phyloP scores from a whole-genome alignment of 495 filamentous ascomycete species.

The Elaphomyces granulatus region DNA sequence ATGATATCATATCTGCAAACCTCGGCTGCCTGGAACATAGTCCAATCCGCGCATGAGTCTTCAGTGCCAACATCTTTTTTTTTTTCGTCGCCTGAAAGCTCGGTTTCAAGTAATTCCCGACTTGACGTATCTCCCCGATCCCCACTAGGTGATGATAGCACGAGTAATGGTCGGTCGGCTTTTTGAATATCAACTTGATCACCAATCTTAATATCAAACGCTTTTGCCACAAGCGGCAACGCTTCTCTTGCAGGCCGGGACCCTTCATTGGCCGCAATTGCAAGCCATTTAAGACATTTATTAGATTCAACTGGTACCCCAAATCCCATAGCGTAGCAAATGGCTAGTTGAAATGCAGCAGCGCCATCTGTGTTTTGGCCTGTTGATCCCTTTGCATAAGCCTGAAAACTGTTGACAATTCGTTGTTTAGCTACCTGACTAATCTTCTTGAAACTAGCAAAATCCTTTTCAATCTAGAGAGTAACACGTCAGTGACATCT shows the following conservation, averaged over 20 bases:
- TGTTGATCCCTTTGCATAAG: conserved; percentile 11
- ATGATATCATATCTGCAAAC: conserved; percentile 9
- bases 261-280: conserved; percentile 10
- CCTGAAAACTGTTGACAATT: conserved; percentile 9
- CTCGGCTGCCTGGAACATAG: conserved; percentile 11
- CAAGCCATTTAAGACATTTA: conserved; percentile 13
- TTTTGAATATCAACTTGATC: no score
- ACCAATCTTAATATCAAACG: no score
- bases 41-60: not conserved
- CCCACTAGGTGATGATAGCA: no score
- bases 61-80: no score
- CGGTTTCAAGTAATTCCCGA: no score
- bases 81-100: no score
- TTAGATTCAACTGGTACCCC: conserved; percentile 10
- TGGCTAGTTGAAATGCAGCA: conserved; percentile 13
- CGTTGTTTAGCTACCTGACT: conserved; percentile 10
- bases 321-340: conserved; percentile 16
- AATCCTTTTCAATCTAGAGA: conserved; percentile 9
- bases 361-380: conserved; percentile 10
- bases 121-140: no score
- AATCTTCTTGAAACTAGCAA: conserved; percentile 10
- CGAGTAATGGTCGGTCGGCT: no score
- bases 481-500: not conserved
- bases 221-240: no score
- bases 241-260: no score